Percentiles rank a stretch among this genome's conserved stretches.
Conservation (phyloP, 2,329 filamentous ascomycete genomes). For the Aureobasidium sp. region DNA sequence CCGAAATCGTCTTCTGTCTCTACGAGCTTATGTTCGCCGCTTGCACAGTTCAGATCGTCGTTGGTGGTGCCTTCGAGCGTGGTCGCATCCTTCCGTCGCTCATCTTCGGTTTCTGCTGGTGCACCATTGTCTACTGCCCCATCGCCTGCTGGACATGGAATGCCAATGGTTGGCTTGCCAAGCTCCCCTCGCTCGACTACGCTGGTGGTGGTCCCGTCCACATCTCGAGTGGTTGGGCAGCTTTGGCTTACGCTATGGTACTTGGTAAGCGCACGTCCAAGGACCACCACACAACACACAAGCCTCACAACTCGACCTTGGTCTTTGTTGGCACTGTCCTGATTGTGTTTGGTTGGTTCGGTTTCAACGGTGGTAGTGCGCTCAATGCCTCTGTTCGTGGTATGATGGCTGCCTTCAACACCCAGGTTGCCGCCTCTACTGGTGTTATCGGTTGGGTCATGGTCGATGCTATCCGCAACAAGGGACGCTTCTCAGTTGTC, state of each 20-base stretch:
- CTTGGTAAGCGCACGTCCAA: slow-evolving; percentile 49
- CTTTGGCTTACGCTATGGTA: slow-evolving; percentile 55
- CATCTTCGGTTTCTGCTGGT: slow-evolving; percentile 56
- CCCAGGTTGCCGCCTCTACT: slow-evolving; percentile 46
- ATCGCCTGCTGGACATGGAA: slow-evolving; percentile 63
- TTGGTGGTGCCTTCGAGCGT: slow-evolving; percentile 55
- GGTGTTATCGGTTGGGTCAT: slow-evolving; percentile 48
- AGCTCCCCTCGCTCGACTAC: slow-evolving; percentile 52
- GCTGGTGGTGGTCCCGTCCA: slow-evolving; percentile 52
- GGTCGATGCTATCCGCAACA: slow-evolving; percentile 44
- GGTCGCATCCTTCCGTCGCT: slow-evolving; percentile 57
- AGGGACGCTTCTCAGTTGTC: slow-evolving; percentile 46
- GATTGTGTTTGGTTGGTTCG: slow-evolving; percentile 44
- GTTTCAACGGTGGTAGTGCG: slow-evolving; percentile 50
- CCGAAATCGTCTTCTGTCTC: slow-evolving; percentile 58
- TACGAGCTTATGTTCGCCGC: slow-evolving; percentile 59
- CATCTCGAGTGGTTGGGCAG: slow-evolving; percentile 54
- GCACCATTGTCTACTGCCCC: slow-evolving; percentile 56
- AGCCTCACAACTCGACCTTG: slow-evolving; percentile 55
- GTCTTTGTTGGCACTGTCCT: slow-evolving; percentile 51
- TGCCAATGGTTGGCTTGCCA: slow-evolving; percentile 55
- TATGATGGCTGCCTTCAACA: slow-evolving; percentile 50
- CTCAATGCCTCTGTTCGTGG: slow-evolving; percentile 45
- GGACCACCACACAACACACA: slow-evolving; percentile 42
- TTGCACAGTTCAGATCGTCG: slow-evolving; percentile 55